phyloP scores from a whole-genome alignment of 306 rosid genomes.

The Crataegus laevigata region DNA sequence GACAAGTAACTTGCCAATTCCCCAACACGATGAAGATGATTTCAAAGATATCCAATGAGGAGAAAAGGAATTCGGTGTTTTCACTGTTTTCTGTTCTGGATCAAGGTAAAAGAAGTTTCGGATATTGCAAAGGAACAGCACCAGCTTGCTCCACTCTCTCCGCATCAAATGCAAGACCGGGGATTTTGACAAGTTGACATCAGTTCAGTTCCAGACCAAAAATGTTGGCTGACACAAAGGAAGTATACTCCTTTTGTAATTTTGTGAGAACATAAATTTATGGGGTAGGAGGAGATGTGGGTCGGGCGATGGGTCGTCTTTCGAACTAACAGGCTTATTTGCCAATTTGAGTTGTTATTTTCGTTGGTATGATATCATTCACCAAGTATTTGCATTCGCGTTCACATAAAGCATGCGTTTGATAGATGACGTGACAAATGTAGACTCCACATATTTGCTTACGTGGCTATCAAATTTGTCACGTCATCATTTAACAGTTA shows the following conservation, averaged over 20 bases:
- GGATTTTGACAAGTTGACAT: neutral
- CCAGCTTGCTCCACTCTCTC: neutral
- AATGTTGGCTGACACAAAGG: neutral
- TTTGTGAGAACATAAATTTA: neutral
- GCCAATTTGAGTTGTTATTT: no score
- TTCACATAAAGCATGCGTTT: no score
- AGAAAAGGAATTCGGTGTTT: neutral
- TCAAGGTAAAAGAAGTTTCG: neutral
- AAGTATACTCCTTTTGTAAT: neutral
- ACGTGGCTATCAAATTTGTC: no score
- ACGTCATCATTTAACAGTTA: no score
- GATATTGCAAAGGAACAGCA: neutral
- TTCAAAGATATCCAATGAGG: conserved; percentile 42
- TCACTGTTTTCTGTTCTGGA: neutral
- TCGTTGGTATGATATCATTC: no score
- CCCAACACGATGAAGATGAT: conserved; percentile 35
- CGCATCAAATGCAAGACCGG: neutral
- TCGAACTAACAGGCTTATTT: no score
- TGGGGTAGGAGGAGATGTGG: neutral
- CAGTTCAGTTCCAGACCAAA: neutral
- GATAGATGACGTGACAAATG: no score
- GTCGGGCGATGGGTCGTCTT: no score
- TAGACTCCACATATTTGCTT: no score
- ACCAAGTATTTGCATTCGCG: no score
- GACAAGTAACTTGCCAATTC: conserved; percentile 26